Evolutionary conservation across 371 early-diverging fungal species (phyloP), one percentile per base, ranked within the genome.

Genomic region (Phascolomyces articulosus): DNA sequence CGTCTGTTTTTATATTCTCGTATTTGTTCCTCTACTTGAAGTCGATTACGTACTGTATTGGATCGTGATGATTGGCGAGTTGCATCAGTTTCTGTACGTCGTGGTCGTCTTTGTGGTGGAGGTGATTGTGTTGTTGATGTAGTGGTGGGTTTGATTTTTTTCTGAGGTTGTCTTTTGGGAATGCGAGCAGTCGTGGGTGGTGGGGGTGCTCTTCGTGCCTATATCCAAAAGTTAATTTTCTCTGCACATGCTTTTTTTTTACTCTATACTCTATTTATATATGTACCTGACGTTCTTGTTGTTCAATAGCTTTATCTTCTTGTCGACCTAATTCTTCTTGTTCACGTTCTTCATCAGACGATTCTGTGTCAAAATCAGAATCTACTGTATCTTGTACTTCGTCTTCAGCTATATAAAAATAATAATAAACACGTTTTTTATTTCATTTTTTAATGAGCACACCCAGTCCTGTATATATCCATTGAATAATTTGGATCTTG

Each of bases 311-410:
- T 23, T 71, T 73, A 55, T 85, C 78, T 29, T 77, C 75, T 23
- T 53, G 63, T 23, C 77, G 73, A 11, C 83, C 88, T 49, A 84
- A 81, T n/a, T 77, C 78, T 18, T 79, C 80, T 20, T 80, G 78
- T 54, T 75, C 80, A 60, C 80, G 80, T 56, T 87, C 88, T 18
- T 86, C 88, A 56, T 87, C 88, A 13, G 84, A 82, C 34, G 83
- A 83, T 55, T 84, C 80, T 4, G 73, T 57, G 56, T 87, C 83
- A 64, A 89, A 87, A 51, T 87, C 89, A 47, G 89, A 87, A 70
- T 89, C 89, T 0, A 87, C 67, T 24, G 78, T 71, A 69, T 89
- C 87, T 44, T 85, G 77, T 28, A 74, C 84, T 67, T 64, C 68
- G 11, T 67, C 70, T 11, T 62, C 63, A 10, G 41, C 70, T 65